Base-by-base conservation (phyloP, 2,329 filamentous ascomycete species). In the Xylariaceae sp. region DNA sequence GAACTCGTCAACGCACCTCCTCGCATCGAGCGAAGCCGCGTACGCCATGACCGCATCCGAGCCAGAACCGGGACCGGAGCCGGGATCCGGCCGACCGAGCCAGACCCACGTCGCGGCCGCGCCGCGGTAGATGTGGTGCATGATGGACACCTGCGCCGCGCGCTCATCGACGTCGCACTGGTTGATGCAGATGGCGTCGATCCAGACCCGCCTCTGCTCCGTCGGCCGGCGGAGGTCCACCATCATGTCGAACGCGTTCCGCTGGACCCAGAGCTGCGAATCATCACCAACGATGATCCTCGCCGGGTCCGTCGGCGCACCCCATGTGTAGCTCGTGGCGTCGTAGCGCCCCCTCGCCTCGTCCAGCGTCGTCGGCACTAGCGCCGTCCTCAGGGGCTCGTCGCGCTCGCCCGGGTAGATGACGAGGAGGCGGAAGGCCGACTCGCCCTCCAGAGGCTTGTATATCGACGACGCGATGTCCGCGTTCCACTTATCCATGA, bases 391-490 rank as follows among this genome's bases (percentile, higher is more conserved):
- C 9, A 53, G 50, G 4, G 40, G 35, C 5, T 48, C 36, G 13
- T 34, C 36, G 9, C 15, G 36, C 9, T 29, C 23, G 3, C 46
- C 52, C 3, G 50, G 45, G 12, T 43, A 36, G 9, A 54, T 41
- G 11, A 39, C 27, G 28, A 54, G 50, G 4, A 53, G 37, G 5
- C 50, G 49, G 9, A 54, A 19, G 8, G 50, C 41, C 13, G 44
- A 31, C 5, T 36, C 13, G 14, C 45, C 48, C 7, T 34, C 31
- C 11, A 54, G 47, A 2, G 45, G 38, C 16, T 36, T 34, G 16
- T 54, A 54, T 17, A 54, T 18, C 13, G 71, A 70, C 24, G 68
- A 66, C 6, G 46, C 51, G 18, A 47, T 43, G n/a, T 48, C 45
- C 5, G 35, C 15, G 15, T 51, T 52, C 45, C 52, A 53, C 4